Percentiles rank a stretch among this genome's conserved stretches.
Conservation (phyloP, 2,329 filamentous ascomycete species). For the Apiospora phragmitis region DNA sequence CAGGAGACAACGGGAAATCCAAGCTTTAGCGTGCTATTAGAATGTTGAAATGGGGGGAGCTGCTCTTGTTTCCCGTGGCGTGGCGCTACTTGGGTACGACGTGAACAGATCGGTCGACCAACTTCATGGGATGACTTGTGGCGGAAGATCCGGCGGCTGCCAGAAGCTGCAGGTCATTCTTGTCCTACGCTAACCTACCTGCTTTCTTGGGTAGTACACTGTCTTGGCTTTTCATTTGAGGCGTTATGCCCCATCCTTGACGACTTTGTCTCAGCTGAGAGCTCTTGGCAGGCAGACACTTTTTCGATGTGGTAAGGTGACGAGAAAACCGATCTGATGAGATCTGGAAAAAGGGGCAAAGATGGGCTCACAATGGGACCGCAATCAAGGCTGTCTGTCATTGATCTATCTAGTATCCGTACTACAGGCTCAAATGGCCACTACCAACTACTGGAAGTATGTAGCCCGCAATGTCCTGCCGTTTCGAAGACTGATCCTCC, state of each 20-base stretch:
- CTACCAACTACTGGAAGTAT: neutral
- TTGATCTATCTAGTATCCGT: neutral
- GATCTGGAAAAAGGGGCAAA: neutral
- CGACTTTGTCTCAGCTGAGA: neutral
- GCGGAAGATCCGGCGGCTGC: neutral
- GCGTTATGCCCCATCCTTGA: neutral
- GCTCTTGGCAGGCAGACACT: neutral
- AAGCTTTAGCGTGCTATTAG: conserved; percentile 13
- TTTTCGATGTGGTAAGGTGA: neutral
- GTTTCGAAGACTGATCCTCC: neutral
- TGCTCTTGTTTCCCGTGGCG: neutral
- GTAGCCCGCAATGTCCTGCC: neutral
- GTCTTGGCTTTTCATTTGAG: neutral
- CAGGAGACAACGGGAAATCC: conserved; percentile 3
- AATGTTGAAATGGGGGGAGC: neutral
- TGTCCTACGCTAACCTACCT: neutral
- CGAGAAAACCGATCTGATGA: neutral
- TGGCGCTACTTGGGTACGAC: neutral
- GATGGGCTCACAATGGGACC: neutral
- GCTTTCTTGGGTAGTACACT: neutral
- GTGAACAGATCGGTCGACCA: neutral
- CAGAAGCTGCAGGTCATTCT: conserved; percentile 1
- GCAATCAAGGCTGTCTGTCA: neutral
- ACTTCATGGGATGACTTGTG: neutral
- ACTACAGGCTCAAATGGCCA: neutral